Evolutionary conservation across 2,329 filamentous ascomycete genomes (phyloP).

Genomic region (Chlorencoelia australis): DNA sequence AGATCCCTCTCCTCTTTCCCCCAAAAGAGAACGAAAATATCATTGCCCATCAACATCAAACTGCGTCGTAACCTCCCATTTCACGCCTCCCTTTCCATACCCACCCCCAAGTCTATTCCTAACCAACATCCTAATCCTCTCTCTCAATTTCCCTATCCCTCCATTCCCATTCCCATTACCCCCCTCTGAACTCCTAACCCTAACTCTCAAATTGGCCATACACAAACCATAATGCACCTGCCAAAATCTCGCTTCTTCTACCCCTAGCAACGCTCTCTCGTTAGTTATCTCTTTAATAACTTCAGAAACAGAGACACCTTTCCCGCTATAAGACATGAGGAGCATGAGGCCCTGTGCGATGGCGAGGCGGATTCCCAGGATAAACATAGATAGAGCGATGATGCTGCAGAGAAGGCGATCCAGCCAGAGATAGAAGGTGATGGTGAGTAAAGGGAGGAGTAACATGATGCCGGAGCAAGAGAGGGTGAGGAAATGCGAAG

Average conservation of each 20-base stretch:
- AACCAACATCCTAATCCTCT: constrained; percentile 67
- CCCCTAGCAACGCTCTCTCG: constrained; percentile 62
- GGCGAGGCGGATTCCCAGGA: constrained; percentile 73
- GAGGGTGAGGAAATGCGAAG: constrained; percentile 87
- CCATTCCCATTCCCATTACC: constrained; percentile 52
- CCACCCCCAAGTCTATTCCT: constrained; percentile 80
- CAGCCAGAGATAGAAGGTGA: constrained; percentile 72
- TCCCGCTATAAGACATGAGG: constrained; percentile 69
- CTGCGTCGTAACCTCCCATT: constrained; percentile 91
- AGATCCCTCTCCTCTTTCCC: too few species aligned
- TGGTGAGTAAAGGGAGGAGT: constrained; percentile 69
- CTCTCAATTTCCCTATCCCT: constrained; percentile 60
- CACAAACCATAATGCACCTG: constrained; percentile 96
- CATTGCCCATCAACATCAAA: constrained; percentile 33
- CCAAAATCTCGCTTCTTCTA: constrained; percentile 95
- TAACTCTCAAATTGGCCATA: constrained; percentile 86
- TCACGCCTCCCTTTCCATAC: constrained; percentile 70
- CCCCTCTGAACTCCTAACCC: constrained; percentile 55
- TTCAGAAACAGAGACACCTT: constrained; percentile 34
- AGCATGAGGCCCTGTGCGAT: constrained; percentile 86
- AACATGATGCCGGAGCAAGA: constrained; percentile 75
- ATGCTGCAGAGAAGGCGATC: constrained; percentile 72
- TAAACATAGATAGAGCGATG: constrained; percentile 82
- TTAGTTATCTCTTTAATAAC: constrained; percentile 79
- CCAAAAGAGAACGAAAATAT: too few species aligned